phyloP scores from a whole-genome alignment of 164 flowering plant species.

The Vitis amurensis region DNA sequence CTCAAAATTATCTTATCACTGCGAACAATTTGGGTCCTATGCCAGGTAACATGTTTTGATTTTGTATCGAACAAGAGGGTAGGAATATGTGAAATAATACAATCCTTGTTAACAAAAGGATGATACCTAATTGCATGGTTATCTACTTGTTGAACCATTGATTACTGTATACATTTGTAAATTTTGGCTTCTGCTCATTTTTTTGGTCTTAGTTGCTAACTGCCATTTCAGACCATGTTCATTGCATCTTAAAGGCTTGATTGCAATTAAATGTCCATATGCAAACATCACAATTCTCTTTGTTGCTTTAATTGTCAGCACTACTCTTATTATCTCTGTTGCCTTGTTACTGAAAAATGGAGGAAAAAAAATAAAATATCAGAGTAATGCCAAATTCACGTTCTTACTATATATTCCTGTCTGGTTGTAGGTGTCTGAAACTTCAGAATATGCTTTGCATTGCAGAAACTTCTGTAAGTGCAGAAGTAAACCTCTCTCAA shows the following conservation, averaged over 20 bases:
- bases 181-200: background rate
- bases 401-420: slow-evolving; percentile 10
- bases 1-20: slow-evolving; percentile 59
- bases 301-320: background rate
- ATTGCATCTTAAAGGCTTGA: background rate
- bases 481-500: slow-evolving; percentile 2
- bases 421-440: slow-evolving; percentile 58
- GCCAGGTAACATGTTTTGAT: slow-evolving; percentile 49
- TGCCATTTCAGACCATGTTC: background rate
- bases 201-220: background rate
- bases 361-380: no score
- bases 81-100: background rate
- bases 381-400: background rate
- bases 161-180: background rate
- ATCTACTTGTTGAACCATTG: background rate
- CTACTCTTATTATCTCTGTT: background rate
- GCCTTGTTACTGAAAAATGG: no score
- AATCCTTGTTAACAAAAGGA: background rate
- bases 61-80: background rate
- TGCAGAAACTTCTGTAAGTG: slow-evolving; percentile 74
- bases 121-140: background rate
- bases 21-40: slow-evolving; percentile 62
- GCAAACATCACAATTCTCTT: background rate
- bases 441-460: slow-evolving; percentile 69
- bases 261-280: background rate